A percentile compares a stretch with the other conserved stretches of the same genome.
These are phyloP conservation scores for Musa troglodytarum DNA, from an alignment of 176 grass and related monocot genomes.

Conservation along the genomic window DNA sequence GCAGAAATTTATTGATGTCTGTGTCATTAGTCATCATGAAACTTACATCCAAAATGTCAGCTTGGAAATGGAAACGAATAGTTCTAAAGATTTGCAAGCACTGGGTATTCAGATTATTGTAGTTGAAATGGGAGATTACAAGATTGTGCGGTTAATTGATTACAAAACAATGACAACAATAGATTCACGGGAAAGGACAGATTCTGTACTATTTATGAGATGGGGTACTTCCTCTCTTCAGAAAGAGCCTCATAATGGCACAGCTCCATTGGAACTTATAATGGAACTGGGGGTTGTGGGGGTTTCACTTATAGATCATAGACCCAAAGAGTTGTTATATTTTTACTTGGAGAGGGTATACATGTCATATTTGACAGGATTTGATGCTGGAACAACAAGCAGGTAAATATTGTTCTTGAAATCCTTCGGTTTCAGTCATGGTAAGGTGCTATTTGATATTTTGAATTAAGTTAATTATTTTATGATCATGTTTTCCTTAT, in stretches of 20 bases:
- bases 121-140: constrained; percentile 50
- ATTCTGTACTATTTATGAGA: constrained; percentile 31
- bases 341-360: constrained; percentile 80
- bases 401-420: constrained; percentile 44
- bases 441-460: not conserved
- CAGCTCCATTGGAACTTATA: constrained; percentile 71
- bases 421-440: not conserved
- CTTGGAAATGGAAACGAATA: constrained; percentile 48
- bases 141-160: constrained; percentile 56
- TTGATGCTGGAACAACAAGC: constrained; percentile 72
- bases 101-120: constrained; percentile 49
- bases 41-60: constrained; percentile 43
- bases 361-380: constrained; percentile 77
- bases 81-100: constrained; percentile 40
- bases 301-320: constrained; percentile 90
- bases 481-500: too few relatives aligned
- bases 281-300: constrained; percentile 88
- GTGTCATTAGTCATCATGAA: constrained; percentile 35
- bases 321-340: constrained; percentile 80
- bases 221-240: constrained; percentile 16
- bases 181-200: constrained; percentile 13
- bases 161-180: constrained; percentile 32
- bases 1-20: constrained; percentile 56
- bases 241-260: constrained; percentile 31
- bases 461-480: not conserved